These are phyloP conservation scores for Penicillium samsonianum DNA, from an alignment of 495 filamentous ascomycete species.

Conservation along the genomic window DNA sequence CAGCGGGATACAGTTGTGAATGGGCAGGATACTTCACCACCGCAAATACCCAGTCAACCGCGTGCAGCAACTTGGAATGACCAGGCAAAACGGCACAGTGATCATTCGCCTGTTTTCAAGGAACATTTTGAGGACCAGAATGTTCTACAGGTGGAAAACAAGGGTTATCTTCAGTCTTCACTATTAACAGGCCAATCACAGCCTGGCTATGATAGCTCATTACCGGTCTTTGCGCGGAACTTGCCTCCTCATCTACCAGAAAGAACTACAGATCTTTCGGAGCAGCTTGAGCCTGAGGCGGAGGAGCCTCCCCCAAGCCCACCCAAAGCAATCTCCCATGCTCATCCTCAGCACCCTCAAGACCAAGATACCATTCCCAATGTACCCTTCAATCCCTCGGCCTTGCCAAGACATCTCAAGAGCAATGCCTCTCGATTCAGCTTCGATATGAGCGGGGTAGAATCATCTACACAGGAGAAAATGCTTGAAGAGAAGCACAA, in stretches of 20 bases:
- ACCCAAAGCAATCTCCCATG: conserved; percentile 8
- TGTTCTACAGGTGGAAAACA: conserved; percentile 51
- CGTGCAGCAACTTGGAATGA: conserved; percentile 26
- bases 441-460: conserved; percentile 82
- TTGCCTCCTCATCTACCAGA: conserved; percentile 47
- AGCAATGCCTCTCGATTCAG: conserved; percentile 88
- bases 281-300: conserved; percentile 5
- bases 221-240: conserved; percentile 55
- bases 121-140: conserved; percentile 68
- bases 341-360: conserved; percentile 18
- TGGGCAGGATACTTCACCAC: conserved; percentile 19
- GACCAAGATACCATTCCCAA: conserved; percentile 43
- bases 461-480: conserved; percentile 76
- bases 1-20: conserved; percentile 20
- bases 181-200: conserved; percentile 42
- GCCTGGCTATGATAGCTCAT: conserved; percentile 36
- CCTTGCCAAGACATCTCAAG: conserved; percentile 71
- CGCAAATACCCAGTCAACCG: conserved; percentile 9
- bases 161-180: conserved; percentile 48
- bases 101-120: conserved; percentile 64
- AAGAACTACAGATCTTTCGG: conserved; percentile 16
- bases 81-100: conserved; percentile 37
- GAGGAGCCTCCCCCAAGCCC: conserved; percentile 8
- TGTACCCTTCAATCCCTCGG: conserved; percentile 42
- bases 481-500: conserved; percentile 84